A percentile compares a stretch with the other conserved stretches of the same genome.
Conservation (phyloP, 108 stramenopile genomes). For the Cyclotella choctawhatcheeana region DNA sequence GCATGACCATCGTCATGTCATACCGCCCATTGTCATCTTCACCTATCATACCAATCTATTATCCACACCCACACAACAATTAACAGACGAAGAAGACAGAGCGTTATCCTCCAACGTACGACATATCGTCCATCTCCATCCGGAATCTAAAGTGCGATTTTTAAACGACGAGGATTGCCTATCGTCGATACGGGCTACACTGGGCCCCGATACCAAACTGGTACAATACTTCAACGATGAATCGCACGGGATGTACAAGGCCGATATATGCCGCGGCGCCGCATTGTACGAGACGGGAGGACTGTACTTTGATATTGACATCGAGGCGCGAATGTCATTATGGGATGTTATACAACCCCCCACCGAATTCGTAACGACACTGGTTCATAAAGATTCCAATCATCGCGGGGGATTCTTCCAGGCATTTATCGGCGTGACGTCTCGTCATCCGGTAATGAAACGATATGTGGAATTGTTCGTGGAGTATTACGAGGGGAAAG, state of each 20-base stretch:
- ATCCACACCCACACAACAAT: slow-evolving; percentile 34
- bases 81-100: slow-evolving; percentile 55
- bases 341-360: slow-evolving; percentile 49
- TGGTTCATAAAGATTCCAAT: slow-evolving; percentile 72
- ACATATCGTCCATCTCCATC: slow-evolving; percentile 57
- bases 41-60: slow-evolving; percentile 74
- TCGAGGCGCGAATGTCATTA: slow-evolving; percentile 65
- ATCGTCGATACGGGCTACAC: slow-evolving; percentile 18
- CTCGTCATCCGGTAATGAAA: slow-evolving; percentile 54
- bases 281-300: slow-evolving; percentile 82
- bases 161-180: slow-evolving; percentile 73
- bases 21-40: slow-evolving; percentile 73
- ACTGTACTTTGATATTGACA: slow-evolving; percentile 83
- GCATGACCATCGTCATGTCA: slow-evolving; percentile 27
- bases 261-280: slow-evolving; percentile 82
- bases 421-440: slow-evolving; percentile 73
- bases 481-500: slow-evolving; percentile 61
- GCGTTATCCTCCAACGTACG: slow-evolving; percentile 59
- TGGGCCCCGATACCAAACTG: slow-evolving; percentile 43
- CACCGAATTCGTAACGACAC: slow-evolving; percentile 73
- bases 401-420: slow-evolving; percentile 75
- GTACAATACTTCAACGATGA: slow-evolving; percentile 60
- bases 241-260: slow-evolving; percentile 84
- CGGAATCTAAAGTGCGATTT: slow-evolving; percentile 52
- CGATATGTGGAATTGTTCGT: slow-evolving; percentile 77